Percentiles rank a stretch among this genome's conserved stretches.
Conservation (phyloP, 805 yeast genomes). For the Lipomyces orientalis region DNA sequence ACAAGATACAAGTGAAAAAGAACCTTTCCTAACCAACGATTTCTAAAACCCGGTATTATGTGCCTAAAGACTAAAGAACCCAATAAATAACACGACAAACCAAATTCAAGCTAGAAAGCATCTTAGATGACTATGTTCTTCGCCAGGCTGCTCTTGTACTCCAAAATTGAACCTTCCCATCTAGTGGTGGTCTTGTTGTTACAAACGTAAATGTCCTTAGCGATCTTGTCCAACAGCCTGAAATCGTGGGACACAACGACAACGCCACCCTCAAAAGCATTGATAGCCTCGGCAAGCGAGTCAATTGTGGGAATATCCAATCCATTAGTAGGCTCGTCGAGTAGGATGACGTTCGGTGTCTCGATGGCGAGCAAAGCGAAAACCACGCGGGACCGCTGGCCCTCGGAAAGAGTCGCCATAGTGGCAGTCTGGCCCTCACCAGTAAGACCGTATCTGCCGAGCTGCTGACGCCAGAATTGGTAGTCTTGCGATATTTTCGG, state of each 20-base stretch:
- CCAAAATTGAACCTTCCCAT: constrained; percentile 92
- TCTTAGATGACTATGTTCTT: constrained; percentile 68
- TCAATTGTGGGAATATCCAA: constrained; percentile 98
- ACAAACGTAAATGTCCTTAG: constrained; percentile 95
- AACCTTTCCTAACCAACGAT: background rate
- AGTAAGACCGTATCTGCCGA: constrained; percentile 97
- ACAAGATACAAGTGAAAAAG: background rate
- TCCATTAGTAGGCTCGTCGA: constrained; percentile 99
- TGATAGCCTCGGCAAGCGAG: constrained; percentile 95
- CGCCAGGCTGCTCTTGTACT: constrained; percentile 94
- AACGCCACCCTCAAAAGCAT: constrained; percentile 95
- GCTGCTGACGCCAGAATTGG: constrained; percentile 94
- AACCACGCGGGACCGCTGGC: constrained; percentile 98
- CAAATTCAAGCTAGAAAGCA: background rate
- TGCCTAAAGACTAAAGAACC: background rate
- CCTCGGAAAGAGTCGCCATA: constrained; percentile 98
- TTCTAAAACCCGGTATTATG: background rate
- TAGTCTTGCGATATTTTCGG: constrained; percentile 90
- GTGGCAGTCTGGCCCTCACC: constrained; percentile 99
- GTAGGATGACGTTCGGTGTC: constrained; percentile 88
- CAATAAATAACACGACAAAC: background rate
- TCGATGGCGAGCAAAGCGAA: constrained; percentile 95
- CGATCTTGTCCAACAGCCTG: constrained; percentile 95
- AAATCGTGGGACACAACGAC: constrained; percentile 98
- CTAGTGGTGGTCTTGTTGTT: constrained; percentile 93